Evolutionary conservation across 331 rosid genomes (phyloP).

Genomic region (Stylosanthes scabra): DNA sequence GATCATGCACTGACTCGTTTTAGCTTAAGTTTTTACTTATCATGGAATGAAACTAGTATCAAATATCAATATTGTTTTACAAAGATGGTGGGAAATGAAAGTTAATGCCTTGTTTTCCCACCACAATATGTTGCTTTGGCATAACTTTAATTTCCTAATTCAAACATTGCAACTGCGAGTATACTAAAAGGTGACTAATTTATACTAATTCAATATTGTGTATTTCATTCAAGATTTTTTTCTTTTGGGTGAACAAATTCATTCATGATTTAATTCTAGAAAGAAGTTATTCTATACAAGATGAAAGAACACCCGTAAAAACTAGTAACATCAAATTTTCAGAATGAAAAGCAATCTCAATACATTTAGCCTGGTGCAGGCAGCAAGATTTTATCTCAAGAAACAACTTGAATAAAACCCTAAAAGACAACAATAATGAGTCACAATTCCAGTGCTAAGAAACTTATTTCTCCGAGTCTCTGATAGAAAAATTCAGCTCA

Average conservation of each 20-base stretch:
- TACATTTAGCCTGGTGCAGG: background rate
- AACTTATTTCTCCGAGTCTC: slow-evolving; percentile 43
- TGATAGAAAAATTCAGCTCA: slow-evolving; percentile 39
- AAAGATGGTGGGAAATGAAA: background rate
- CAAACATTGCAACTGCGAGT: background rate
- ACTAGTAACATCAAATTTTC: background rate
- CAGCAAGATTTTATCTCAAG: background rate
- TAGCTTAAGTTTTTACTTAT: background rate
- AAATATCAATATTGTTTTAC: no score
- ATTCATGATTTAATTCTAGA: no score
- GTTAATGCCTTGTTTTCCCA: background rate
- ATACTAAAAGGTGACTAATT: no score
- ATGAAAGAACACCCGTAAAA: background rate
- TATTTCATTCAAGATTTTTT: background rate
- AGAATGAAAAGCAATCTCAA: background rate
- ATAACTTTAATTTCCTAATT: background rate
- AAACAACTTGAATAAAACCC: slow-evolving; percentile 19
- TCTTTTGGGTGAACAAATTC: background rate
- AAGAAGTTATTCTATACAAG: background rate
- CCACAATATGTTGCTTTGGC: background rate
- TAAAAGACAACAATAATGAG: slow-evolving; percentile 15
- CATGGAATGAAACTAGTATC: background rate
- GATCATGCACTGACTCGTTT: background rate
- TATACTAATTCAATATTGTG: background rate
- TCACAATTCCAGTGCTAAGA: slow-evolving; percentile 31